A percentile compares a stretch with the other conserved stretches of the same genome.
These are phyloP conservation scores for Ciborinia camelliae DNA, from an alignment of 2,329 filamentous ascomycete genomes.

Conservation along the genomic window DNA sequence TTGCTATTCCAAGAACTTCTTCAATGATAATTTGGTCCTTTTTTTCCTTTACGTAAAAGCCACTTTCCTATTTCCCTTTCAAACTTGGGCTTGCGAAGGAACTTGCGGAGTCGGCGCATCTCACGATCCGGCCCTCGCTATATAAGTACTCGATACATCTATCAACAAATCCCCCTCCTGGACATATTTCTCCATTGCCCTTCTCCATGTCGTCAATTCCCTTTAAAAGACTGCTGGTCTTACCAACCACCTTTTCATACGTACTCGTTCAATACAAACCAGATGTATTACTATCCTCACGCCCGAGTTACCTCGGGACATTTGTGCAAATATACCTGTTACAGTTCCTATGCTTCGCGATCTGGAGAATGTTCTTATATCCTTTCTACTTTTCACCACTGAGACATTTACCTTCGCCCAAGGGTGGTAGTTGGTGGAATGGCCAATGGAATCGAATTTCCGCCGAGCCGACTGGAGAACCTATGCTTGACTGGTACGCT, in stretches of 20 bases:
- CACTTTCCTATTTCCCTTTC: neutral
- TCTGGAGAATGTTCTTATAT: slow-evolving; percentile 51
- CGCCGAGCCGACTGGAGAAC: slow-evolving; percentile 41
- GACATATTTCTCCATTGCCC: neutral
- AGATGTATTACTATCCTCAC: slow-evolving; percentile 30
- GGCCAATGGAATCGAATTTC: slow-evolving; percentile 43
- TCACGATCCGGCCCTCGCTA: neutral
- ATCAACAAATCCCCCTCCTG: neutral
- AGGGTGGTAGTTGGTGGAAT: slow-evolving; percentile 43
- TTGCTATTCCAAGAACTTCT: neutral
- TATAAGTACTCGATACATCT: slow-evolving; percentile 1
- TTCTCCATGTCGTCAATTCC: slow-evolving; percentile 28
- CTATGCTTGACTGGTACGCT: slow-evolving; percentile 39
- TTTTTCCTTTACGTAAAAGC: too few relatives aligned
- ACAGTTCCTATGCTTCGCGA: slow-evolving; percentile 37
- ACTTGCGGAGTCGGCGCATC: slow-evolving; percentile 1
- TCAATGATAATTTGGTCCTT: neutral
- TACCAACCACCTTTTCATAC: slow-evolving; percentile 29
- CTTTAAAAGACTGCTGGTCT: slow-evolving; percentile 28
- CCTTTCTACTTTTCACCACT: slow-evolving; percentile 57
- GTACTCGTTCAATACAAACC: slow-evolving; percentile 27
- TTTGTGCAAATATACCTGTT: slow-evolving; percentile 42
- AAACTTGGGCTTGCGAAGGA: neutral
- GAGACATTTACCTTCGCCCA: slow-evolving; percentile 52
- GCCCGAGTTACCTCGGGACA: slow-evolving; percentile 40